Conservation (phyloP, 2,329 filamentous ascomycete species). For the Cercospora canescens region DNA sequence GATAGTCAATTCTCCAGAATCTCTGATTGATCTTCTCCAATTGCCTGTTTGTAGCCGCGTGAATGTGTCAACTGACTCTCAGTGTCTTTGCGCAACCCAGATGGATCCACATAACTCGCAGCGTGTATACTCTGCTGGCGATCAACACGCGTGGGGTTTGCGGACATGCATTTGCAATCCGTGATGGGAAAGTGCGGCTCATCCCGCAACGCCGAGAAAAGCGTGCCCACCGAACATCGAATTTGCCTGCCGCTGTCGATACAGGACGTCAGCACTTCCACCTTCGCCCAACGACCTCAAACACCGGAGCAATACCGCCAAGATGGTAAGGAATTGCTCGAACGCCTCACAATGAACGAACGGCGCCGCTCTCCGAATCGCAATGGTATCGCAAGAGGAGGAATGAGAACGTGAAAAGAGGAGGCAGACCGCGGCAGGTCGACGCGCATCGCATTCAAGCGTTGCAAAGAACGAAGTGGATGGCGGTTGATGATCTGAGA, state of each 20-base stretch:
- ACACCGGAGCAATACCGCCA: slow-evolving; percentile 21
- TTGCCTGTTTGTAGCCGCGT: background rate
- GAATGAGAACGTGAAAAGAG: slow-evolving; percentile 1
- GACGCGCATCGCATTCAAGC: background rate
- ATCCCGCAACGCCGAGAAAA: background rate
- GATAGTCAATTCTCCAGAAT: background rate
- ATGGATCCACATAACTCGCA: no score
- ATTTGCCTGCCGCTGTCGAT: background rate
- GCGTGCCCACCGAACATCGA: slow-evolving; percentile 1
- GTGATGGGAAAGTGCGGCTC: background rate
- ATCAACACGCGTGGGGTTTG: background rate
- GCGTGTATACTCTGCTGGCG: background rate
- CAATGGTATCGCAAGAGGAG: slow-evolving; percentile 7
- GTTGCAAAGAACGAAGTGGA: background rate
- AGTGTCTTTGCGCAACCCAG: no score
- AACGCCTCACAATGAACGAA: slow-evolving; percentile 5
- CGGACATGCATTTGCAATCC: background rate
- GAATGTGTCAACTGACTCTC: no score
- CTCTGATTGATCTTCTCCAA: background rate
- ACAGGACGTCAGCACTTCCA: slow-evolving; percentile 3
- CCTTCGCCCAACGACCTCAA: slow-evolving; percentile 13
- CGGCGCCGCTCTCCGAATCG: slow-evolving; percentile 11
- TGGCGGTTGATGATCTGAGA: background rate
- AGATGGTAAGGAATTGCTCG: slow-evolving; percentile 16
- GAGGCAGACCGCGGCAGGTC: background rate